These are phyloP conservation scores for Acer yangbiense DNA, from an alignment of 345 rosid species.

Conservation along the genomic window DNA sequence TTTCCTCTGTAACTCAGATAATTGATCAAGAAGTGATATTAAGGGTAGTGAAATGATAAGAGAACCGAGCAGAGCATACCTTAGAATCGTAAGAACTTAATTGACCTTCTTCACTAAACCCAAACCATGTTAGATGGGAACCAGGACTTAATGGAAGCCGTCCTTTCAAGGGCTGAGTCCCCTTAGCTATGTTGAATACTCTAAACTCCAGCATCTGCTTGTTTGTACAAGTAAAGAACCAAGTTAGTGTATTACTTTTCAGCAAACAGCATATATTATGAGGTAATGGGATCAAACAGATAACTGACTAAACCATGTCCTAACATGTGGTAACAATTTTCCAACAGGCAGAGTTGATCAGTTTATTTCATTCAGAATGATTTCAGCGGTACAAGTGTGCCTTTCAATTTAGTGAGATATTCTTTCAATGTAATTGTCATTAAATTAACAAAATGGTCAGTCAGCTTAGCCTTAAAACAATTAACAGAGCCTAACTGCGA, in stretches of 20 bases:
- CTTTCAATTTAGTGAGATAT: background rate
- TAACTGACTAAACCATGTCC: background rate
- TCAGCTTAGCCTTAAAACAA: slow-evolving; percentile 1
- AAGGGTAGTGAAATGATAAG: slow-evolving; percentile 4
- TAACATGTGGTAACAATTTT: background rate
- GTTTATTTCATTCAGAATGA: background rate
- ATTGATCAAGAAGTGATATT: slow-evolving; percentile 11
- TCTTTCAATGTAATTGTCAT: background rate
- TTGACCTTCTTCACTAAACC: slow-evolving; percentile 89
- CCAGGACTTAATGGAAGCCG: slow-evolving; percentile 84
- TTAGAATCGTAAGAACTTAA: slow-evolving; percentile 84
- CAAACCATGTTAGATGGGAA: slow-evolving; percentile 79
- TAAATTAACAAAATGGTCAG: background rate
- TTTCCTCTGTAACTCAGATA: slow-evolving; percentile 22
- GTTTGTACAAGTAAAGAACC: slow-evolving; percentile 15
- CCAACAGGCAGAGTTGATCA: background rate
- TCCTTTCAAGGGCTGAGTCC: slow-evolving; percentile 59
- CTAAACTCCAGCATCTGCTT: slow-evolving; percentile 78
- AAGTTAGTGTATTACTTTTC: background rate
- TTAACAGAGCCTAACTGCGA: slow-evolving; percentile 8
- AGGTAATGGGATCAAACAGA: slow-evolving; percentile 8
- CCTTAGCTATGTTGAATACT: slow-evolving; percentile 59
- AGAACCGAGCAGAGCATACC: slow-evolving; percentile 42
- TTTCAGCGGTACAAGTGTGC: background rate
- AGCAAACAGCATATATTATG: background rate